phyloP scores from a whole-genome alignment of 2,329 filamentous ascomycete species.

The Cladosporium cucumerinum region DNA sequence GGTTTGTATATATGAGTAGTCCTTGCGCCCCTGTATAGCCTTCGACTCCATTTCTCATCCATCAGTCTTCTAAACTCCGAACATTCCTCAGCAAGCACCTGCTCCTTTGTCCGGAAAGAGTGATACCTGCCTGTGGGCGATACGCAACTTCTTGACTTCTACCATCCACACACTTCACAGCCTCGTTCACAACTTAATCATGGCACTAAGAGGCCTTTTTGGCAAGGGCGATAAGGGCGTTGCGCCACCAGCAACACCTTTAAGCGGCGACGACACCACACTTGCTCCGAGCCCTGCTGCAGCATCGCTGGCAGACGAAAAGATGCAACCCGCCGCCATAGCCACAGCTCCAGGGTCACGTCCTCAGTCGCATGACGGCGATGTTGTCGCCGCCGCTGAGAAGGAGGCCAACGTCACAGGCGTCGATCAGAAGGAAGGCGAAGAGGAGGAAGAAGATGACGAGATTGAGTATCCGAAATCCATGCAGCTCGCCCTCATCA shows the following conservation, averaged over 20 bases:
- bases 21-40: neutral
- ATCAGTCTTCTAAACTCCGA: neutral
- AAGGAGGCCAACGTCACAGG: neutral
- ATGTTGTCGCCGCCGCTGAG: neutral
- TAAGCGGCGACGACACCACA: conserved; percentile 16
- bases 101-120: neutral
- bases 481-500: conserved; percentile 35
- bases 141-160: neutral
- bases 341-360: conserved; percentile 3
- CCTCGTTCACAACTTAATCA: neutral
- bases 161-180: neutral
- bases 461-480: conserved; percentile 36
- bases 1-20: conserved; percentile 4
- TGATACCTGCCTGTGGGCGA: neutral
- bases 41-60: neutral
- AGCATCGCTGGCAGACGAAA: conserved; percentile 12
- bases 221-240: conserved; percentile 8
- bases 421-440: conserved; percentile 4
- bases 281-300: conserved; percentile 7
- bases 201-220: conserved; percentile 12
- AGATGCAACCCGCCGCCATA: conserved; percentile 12
- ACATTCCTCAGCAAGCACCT: conserved; percentile 1
- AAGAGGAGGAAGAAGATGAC: conserved; percentile 27
- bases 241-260: conserved; percentile 5
- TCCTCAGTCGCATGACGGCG: neutral